phyloP scores from a whole-genome alignment of 352 stramenopile genomes.

The Phytophthora lateralis region DNA sequence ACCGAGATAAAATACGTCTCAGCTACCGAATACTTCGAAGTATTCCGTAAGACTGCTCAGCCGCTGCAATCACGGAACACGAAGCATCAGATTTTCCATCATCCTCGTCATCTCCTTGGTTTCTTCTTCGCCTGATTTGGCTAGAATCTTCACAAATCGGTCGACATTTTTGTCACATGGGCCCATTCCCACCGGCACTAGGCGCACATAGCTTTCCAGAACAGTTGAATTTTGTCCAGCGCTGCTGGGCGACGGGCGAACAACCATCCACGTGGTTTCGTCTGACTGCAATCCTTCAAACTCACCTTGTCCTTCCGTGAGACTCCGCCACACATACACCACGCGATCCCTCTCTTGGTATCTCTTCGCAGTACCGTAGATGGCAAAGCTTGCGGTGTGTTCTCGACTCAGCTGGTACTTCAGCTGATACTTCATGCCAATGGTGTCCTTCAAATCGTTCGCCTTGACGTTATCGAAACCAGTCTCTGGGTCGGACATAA shows the following conservation, averaged over 20 bases:
- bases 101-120: slow-evolving; percentile 20
- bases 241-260: slow-evolving; percentile 11
- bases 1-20: too few species aligned
- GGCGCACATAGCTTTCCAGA: slow-evolving; percentile 35
- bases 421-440: slow-evolving; percentile 29
- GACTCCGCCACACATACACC: slow-evolving; percentile 49
- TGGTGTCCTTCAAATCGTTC: slow-evolving; percentile 17
- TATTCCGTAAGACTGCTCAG: too few species aligned
- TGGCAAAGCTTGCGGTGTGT: slow-evolving; percentile 1
- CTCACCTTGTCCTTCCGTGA: slow-evolving; percentile 36
- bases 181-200: slow-evolving; percentile 27
- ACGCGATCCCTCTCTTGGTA: slow-evolving; percentile 44
- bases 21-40: too few species aligned
- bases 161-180: slow-evolving; percentile 14
- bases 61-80: neutral
- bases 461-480: neutral
- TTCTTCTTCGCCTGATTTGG: slow-evolving; percentile 20
- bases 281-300: slow-evolving; percentile 44
- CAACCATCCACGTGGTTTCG: slow-evolving; percentile 50
- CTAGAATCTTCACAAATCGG: slow-evolving; percentile 26
- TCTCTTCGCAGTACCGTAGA: slow-evolving; percentile 28
- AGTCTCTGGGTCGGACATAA: slow-evolving; percentile 8
- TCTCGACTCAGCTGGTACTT: slow-evolving; percentile 15
- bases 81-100: slow-evolving; percentile 25
- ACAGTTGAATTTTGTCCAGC: slow-evolving; percentile 4